These are phyloP conservation scores for Lolium rigidum DNA, from an alignment of 176 grass and related monocot genomes.

Conservation along the genomic window DNA sequence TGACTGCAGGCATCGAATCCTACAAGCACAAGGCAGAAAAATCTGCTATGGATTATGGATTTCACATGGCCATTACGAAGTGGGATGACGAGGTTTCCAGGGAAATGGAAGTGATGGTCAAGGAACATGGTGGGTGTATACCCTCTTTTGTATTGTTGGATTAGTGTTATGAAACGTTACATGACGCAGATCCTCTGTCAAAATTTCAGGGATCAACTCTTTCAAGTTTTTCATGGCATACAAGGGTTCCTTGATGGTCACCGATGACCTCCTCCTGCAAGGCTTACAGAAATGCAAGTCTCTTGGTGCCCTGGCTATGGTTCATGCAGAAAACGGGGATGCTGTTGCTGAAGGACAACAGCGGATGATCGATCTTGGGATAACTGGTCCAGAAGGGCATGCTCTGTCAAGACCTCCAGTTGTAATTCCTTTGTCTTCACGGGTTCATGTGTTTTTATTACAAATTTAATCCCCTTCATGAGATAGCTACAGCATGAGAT, in stretches of 20 bases:
- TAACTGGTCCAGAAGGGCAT: slow-evolving; percentile 98
- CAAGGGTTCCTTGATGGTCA: slow-evolving; percentile 93
- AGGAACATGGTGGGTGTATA: slow-evolving; percentile 78
- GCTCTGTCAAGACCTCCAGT: slow-evolving; percentile 95
- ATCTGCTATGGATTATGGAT: slow-evolving; percentile 94
- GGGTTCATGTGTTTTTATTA: neutral
- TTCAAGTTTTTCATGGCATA: slow-evolving; percentile 99
- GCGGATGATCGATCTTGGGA: slow-evolving; percentile 90
- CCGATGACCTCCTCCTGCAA: slow-evolving; percentile 87
- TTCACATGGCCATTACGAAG: slow-evolving; percentile 98
- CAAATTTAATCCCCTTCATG: neutral
- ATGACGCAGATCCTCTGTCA: neutral
- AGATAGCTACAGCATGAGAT: slow-evolving; percentile 14
- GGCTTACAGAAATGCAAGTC: slow-evolving; percentile 92
- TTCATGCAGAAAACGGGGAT: slow-evolving; percentile 98
- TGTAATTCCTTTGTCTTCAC: slow-evolving; percentile 57
- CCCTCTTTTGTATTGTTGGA: neutral
- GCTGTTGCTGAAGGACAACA: slow-evolving; percentile 90
- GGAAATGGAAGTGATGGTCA: slow-evolving; percentile 97
- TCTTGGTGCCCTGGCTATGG: slow-evolving; percentile 94
- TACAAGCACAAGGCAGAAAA: slow-evolving; percentile 79
- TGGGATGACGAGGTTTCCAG: slow-evolving; percentile 93
- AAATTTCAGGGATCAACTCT: slow-evolving; percentile 90
- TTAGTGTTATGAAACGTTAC: neutral
- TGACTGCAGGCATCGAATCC: slow-evolving; percentile 82